Conservation (phyloP, 108 stramenopile genomes). For the Discostella pseudostelligera region DNA sequence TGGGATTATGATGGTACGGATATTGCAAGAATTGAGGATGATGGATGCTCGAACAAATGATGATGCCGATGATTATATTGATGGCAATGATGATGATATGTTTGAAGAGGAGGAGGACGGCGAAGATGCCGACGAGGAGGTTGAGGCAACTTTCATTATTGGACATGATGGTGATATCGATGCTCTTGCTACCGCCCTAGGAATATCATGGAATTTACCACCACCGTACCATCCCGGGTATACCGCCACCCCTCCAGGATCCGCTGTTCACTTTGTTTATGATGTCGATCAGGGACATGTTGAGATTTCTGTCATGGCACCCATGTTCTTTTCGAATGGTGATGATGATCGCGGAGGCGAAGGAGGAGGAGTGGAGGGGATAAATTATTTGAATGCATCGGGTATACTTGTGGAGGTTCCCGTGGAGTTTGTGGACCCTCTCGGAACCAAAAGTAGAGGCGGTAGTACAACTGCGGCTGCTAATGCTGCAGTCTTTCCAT, state of each 20-base stretch:
- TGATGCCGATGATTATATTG: not conserved
- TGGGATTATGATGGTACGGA: slow-evolving; percentile 10
- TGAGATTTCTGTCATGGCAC: too few relatives aligned
- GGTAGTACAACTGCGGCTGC: too few relatives aligned
- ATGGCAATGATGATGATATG: too few relatives aligned
- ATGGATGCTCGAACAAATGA: too few relatives aligned
- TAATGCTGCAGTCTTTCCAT: not conserved
- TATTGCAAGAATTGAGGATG: slow-evolving; percentile 16
- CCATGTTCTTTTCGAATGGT: too few relatives aligned
- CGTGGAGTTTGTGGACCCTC: not conserved
- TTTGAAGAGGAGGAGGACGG: too few relatives aligned
- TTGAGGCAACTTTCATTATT: slow-evolving; percentile 24
- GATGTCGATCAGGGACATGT: not conserved
- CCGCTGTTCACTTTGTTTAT: slow-evolving; percentile 15
- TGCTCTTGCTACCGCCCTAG: slow-evolving; percentile 21
- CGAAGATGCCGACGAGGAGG: not conserved
- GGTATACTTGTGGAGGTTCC: slow-evolving; percentile 5
- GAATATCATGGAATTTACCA: slow-evolving; percentile 25
- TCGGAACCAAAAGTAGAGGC: not conserved
- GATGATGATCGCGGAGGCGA: too few relatives aligned
- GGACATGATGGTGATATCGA: slow-evolving; percentile 37
- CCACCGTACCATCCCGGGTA: slow-evolving; percentile 20
- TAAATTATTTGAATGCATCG: not conserved
- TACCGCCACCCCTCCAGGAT: slow-evolving; percentile 19
- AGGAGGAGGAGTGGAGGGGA: too few relatives aligned